Evolutionary conservation across 78 protist species (phyloP).

Genomic region (Dictyostelium firmibasis): DNA sequence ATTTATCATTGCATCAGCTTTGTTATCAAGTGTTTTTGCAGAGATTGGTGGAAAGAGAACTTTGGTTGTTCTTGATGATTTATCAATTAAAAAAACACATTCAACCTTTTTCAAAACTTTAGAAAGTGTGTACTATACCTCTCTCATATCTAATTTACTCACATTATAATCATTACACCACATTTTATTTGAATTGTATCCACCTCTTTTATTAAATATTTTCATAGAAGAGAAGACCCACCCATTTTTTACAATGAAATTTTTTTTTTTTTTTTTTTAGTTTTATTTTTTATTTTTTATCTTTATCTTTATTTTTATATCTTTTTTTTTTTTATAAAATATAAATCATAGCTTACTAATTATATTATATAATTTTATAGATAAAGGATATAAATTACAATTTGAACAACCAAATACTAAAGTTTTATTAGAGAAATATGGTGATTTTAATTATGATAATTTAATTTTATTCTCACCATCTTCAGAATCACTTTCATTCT

Average conservation of each 20-base stretch:
- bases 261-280: no score
- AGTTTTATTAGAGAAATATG: slow-evolving; percentile 56
- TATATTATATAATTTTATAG: neutral
- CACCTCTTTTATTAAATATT: no score
- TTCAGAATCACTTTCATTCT: slow-evolving; percentile 69
- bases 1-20: neutral
- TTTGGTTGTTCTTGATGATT: slow-evolving; percentile 69
- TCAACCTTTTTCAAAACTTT: slow-evolving; percentile 74
- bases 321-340: no score
- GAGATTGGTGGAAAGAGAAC: slow-evolving; percentile 67
- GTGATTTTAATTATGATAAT: slow-evolving; percentile 77
- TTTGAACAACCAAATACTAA: slow-evolving; percentile 21
- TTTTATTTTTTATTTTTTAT: no score
- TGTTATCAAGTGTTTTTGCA: slow-evolving; percentile 5
- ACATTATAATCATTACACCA: neutral
- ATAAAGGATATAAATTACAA: slow-evolving; percentile 64
- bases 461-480: slow-evolving; percentile 81
- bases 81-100: slow-evolving; percentile 36
- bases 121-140: slow-evolving; percentile 13
- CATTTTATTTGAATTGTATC: no score
- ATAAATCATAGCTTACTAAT: neutral
- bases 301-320: no score
- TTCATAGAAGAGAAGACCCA: no score
- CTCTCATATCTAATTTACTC: neutral
- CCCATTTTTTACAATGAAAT: no score